Base-by-base conservation (phyloP, 352 stramenopile genomes). In the Blastocystis sp. region DNA sequence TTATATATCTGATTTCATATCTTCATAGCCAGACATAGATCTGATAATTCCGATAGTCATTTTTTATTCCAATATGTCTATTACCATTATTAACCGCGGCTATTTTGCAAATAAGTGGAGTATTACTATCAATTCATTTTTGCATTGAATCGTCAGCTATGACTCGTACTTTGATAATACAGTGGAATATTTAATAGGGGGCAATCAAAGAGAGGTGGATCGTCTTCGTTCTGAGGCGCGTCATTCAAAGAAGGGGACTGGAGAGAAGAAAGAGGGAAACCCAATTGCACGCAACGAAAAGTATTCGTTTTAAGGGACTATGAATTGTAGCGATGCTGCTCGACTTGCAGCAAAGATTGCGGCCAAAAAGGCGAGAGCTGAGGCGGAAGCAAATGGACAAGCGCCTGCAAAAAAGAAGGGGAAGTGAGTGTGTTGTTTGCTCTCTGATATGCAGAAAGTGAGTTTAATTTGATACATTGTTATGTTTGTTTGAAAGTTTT, bases 251-350 rank as follows among this genome's bases (percentile, higher is more conserved):
- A 81, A 81, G 70, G 70, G 70, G 41, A 54, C 50, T 9, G 70
- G 70, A 6, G 70, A 81, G 54, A 81, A 53, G 65, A 81, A 81
- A n/a, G 70, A 81, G 43, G 70, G 70, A 81, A 81, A 81, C 50
- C 70, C 70, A 3, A 50, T 62, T 41, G 39, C n/a, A 1, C 70
- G 70, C 45, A 81, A 81, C 50, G 70, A 81, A 63, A 81, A 41
- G 70, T 81, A 43, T 6, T 34, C 0, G 41, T 37, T n/a, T 24
- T 34, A 34, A n/a, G 9, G 2, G 26, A 34, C 8, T 65, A 20
- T 81, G 24, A 81, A 43, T 16, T 24, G 45, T 18, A 81, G 70
- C 43, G 70, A 81, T 65, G 70, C 70, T 24, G 70, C 70, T 81
- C 70, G 70, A 65, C 70, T 81, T 5, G 70, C 70, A 30, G 70